Evolutionary conservation across 768 basidiomycete species (phyloP), one percentile per base, ranked within the genome.

Genomic region (Lactarius deliciosus): DNA sequence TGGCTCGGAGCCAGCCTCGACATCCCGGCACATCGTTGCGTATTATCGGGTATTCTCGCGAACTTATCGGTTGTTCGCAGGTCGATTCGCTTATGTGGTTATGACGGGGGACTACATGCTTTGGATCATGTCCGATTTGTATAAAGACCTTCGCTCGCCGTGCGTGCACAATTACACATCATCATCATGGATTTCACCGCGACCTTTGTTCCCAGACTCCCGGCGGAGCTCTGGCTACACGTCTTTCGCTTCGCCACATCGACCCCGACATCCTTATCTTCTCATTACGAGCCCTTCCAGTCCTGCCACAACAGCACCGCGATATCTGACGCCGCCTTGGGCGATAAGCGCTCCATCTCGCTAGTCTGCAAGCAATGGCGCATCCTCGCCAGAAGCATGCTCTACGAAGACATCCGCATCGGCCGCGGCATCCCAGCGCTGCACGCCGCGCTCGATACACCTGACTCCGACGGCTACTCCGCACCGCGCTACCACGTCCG

Each of bases 331-430:
- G 60, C 64, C 5, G 45, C 67, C 4, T 28, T 70, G 6, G 28
- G 45, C 53, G 56, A 61, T 57, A 70, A 65, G 34, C 56, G 38
- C 54, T 25, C 63, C 20, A 61, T 70, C 57, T 32, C 58, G 15
- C 61, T 63, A 20, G 69, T 70, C 6, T 70, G 69, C 61, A 68
- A 57, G 34, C 64, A 58, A 22, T 70, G 69, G 69, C 61, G 53
- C 20, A 16, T 22, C 4, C 67, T 70, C 41, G 66, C 53, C 13
- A 20, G 22, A 1, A 60, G 68, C 56, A 43, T 70, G 34, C 64
- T 68, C 43, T 70, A 68, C 60, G 69, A 68, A n/a, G 69, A 70
- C 58, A 54, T 70, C 60, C 69, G 57, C 53, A 56, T 68, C 50
- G 63, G 60, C 3, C 60, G 3, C 25, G 69, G 69, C 22, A 34